Percentiles rank a stretch among this genome's conserved stretches.
These are phyloP conservation scores for Sclerotinia sclerotiorum DNA, from an alignment of 2,329 filamentous ascomycete genomes.

Conservation along the genomic window DNA sequence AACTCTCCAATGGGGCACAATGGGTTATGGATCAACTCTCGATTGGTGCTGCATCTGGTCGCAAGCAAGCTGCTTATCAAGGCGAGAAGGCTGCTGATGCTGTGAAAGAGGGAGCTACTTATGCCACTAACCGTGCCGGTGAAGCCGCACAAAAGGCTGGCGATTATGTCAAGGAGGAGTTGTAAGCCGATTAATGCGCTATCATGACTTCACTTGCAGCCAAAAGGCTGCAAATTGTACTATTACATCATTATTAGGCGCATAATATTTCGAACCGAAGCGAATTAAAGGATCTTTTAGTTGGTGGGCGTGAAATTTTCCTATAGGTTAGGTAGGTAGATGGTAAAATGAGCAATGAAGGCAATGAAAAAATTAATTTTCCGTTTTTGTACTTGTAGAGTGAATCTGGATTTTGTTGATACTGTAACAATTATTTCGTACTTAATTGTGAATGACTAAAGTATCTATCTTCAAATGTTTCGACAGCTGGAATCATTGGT, in stretches of 20 bases:
- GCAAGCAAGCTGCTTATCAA: slow-evolving; percentile 43
- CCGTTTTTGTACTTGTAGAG: background rate
- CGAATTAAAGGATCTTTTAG: slow-evolving; percentile 7
- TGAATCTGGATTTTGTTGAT: background rate
- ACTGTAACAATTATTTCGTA: background rate
- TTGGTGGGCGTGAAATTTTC: slow-evolving; percentile 7
- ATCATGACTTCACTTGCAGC: background rate
- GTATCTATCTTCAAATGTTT: background rate
- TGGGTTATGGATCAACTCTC: slow-evolving; percentile 52
- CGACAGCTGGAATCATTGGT: background rate
- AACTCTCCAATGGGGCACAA: slow-evolving; percentile 50
- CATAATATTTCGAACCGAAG: slow-evolving; percentile 15
- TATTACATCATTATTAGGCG: slow-evolving; percentile 20
- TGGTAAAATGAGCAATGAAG: slow-evolving; percentile 1
- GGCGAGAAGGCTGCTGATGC: slow-evolving; percentile 49
- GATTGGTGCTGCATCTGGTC: slow-evolving; percentile 48
- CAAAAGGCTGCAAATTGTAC: slow-evolving; percentile 14
- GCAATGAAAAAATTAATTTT: slow-evolving; percentile 9
- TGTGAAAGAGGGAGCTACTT: slow-evolving; percentile 40
- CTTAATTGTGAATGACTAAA: background rate
- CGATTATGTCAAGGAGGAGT: slow-evolving; percentile 41
- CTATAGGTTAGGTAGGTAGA: background rate
- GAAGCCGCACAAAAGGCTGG: slow-evolving; percentile 42
- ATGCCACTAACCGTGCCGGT: slow-evolving; percentile 40
- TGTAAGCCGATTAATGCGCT: slow-evolving; percentile 31